Evolutionary conservation across 148 eudicot genomes (phyloP), one percentile per base, ranked within the genome.

Genomic region (Salicornia ramosissima): DNA sequence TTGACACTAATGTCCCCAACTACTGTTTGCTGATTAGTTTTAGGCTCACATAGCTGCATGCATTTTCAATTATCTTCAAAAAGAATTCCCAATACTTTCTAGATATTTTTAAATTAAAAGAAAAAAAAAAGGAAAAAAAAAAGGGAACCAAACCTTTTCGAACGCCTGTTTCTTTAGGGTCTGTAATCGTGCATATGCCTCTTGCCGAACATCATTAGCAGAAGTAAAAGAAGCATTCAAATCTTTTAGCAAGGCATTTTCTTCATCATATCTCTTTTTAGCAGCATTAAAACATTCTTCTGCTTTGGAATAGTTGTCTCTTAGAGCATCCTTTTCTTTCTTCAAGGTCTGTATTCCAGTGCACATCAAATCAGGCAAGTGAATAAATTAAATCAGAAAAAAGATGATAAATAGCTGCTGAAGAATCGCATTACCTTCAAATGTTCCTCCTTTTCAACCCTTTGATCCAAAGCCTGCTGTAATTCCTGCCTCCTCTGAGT

Each of bases 401-500:
- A 46, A 13, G 13, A 30, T n/a, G 2, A 0, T 11, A 56, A 13
- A 21, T 2, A 53, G 43, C 14, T 21, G 61, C 51, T 54, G 64
- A 6, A 74, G 66, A 12, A 69, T 3, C 24, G 14, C 34, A 29
- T 15, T 65, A 90, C 99, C 99, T 89, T 94, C 80, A 88, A 46
- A 49, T 70, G 80, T 69, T 87, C 91, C 74, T 90, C 96, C 65
- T 71, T 75, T 74, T 87, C 76, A 43, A 79, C 89, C 74, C 74
- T 84, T 72, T 84, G 81, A 55, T 81, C 84, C 78, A 84, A 63
- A 64, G 98, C 96, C 83, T 88, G 79, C 75, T 79, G 88, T 69
- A 90, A 64, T 76, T 89, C 96, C 65, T 83, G 91, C 76, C 80
- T 79, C 81, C 82, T 84, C n/a, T 82, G 84, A 77, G 86, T 73